Percentiles rank a stretch among this genome's conserved stretches.
phyloP scores from a whole-genome alignment of 306 rosid species.

The Hippophae tibetana region DNA sequence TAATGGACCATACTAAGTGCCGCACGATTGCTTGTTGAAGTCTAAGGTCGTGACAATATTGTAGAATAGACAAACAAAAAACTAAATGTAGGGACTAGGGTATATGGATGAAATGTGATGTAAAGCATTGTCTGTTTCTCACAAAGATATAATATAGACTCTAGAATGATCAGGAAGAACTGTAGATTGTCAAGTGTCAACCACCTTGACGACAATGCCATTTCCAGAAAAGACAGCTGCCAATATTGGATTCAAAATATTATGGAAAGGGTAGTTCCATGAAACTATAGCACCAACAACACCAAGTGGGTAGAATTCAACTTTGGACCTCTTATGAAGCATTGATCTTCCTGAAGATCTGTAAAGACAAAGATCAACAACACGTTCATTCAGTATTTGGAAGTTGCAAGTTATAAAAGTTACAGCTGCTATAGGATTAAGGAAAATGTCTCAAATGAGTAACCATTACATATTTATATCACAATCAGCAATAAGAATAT shows the following conservation, averaged over 20 bases:
- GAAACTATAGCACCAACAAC: constrained; percentile 90
- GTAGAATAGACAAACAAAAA: too few relatives aligned
- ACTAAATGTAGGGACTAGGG: too few relatives aligned
- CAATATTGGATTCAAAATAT: constrained; percentile 83
- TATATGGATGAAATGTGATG: not conserved
- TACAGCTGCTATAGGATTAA: not conserved
- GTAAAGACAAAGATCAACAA: constrained; percentile 23
- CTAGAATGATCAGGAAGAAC: constrained; percentile 4
- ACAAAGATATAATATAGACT: constrained; percentile 1
- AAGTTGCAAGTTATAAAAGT: not conserved
- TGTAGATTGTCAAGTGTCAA: constrained; percentile 11
- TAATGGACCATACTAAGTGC: too few relatives aligned
- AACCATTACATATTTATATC: constrained; percentile 7
- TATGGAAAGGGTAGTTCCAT: constrained; percentile 91
- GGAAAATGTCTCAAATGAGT: not conserved
- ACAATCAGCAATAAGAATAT: constrained; percentile 8
- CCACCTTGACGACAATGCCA: constrained; percentile 80
- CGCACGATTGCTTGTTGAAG: too few relatives aligned
- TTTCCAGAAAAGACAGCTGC: constrained; percentile 90
- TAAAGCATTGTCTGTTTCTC: not conserved
- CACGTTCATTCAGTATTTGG: not conserved
- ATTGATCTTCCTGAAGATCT: constrained; percentile 81
- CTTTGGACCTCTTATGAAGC: constrained; percentile 78
- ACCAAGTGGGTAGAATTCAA: constrained; percentile 90
- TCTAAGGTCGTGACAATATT: too few relatives aligned